Base-by-base conservation (phyloP, 106 monocot genomes). In the Iris macrosiphon region DNA sequence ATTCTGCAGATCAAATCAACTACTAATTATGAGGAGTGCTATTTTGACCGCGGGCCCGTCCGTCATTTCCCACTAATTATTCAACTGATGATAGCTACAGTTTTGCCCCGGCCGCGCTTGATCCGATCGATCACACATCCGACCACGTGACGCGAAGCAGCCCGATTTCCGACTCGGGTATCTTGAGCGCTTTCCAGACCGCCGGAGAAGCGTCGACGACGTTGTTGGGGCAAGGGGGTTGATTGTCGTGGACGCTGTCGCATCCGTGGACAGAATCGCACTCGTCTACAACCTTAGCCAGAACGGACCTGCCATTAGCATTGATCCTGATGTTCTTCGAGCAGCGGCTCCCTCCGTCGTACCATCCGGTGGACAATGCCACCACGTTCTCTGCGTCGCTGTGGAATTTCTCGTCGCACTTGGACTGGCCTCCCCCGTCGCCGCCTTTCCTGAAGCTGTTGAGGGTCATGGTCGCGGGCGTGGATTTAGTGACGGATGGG, bases 241-340 rank as follows among this genome's bases (percentile, higher is more conserved):
- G 46, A 18, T n/a, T 31, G 16, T 33, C 66, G 25, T 46, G 46
- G 18, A n/a, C 6, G 21, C 7, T 18, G 21, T 46, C 17, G 16
- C 48, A 49, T 3, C 48, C 77, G 32, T 62, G 1, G 2, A 48
- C 13, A 0, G 71, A 71, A 23, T 78, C 72, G 30, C 72, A 78
- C 42, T 78, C 77, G 45, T 78, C 77, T 10, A 77, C 66, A 33
- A 71, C 77, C 43, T 49, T 78, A 7, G 77, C 77, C 23, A 30
- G 11, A 16, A 62, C 61, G 4, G 70, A 56, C 34, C 51, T 56
- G 1, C 77, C 72, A 32, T 78, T 78, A 9, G 66, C 77, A 7
- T 42, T 33, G 12, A 78, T 67, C 66, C 34, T 47, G 8, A 58
- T 67, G 1, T 45, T 26, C 38, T 57, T 54, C n/a, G 6, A 8